A percentile compares a stretch with the other conserved stretches of the same genome.
These are phyloP conservation scores for Thermochaetoides thermophila DNA, from an alignment of 495 filamentous ascomycete species.

Conservation along the genomic window DNA sequence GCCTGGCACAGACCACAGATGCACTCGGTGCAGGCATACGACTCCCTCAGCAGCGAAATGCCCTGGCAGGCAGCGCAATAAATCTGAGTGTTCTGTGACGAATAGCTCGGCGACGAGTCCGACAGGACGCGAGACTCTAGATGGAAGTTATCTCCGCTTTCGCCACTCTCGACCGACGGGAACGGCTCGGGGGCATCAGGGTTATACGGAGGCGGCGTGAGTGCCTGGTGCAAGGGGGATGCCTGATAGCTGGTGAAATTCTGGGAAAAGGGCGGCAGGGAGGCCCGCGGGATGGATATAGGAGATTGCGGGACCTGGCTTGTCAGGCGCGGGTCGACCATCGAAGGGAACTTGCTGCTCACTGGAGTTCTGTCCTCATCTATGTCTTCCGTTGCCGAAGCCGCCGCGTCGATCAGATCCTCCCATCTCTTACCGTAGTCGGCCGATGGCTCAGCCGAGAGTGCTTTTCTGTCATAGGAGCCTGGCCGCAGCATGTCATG, in stretches of 20 bases:
- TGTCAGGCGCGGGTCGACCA: constrained; percentile 25
- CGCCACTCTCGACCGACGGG: constrained; percentile 62
- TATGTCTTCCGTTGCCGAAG: constrained; percentile 83
- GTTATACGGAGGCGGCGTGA: constrained; percentile 64
- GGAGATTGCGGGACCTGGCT: constrained; percentile 53
- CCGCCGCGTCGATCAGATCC: constrained; percentile 74
- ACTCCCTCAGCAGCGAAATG: constrained; percentile 56
- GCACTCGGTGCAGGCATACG: constrained; percentile 86
- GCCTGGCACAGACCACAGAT: constrained; percentile 81
- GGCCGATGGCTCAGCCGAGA: constrained; percentile 67
- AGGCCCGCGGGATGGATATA: constrained; percentile 54
- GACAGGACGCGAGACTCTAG: constrained; percentile 36
- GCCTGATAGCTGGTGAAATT: constrained; percentile 62
- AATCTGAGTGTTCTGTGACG: constrained; percentile 56
- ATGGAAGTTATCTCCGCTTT: constrained; percentile 52
- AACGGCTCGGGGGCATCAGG: constrained; percentile 59
- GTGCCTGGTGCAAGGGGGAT: constrained; percentile 70
- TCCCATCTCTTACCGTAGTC: constrained; percentile 84
- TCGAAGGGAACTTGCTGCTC: constrained; percentile 28
- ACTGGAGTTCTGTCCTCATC: constrained; percentile 73
- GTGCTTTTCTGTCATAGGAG: constrained; percentile 62
- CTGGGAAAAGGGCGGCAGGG: constrained; percentile 55
- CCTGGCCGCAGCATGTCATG: constrained; percentile 44
- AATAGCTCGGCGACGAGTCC: constrained; percentile 40
- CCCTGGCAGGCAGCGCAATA: constrained; percentile 76